Evolutionary conservation across 2,329 filamentous ascomycete species (phyloP).

Genomic region (Xylariales sp.): DNA sequence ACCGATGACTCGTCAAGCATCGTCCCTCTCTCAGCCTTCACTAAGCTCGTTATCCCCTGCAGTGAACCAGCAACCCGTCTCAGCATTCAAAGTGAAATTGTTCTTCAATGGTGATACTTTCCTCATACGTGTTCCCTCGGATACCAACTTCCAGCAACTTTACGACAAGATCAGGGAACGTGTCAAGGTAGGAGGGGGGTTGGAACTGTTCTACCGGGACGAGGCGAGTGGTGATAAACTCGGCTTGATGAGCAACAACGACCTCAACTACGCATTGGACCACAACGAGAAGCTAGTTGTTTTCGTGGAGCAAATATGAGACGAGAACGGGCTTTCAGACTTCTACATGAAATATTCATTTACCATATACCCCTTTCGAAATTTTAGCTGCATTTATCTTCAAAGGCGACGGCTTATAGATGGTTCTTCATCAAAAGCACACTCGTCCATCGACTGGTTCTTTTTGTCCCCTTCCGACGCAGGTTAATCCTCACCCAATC

Average conservation of each 20-base stretch:
- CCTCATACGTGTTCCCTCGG: constrained; percentile 79
- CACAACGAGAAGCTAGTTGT: constrained; percentile 85
- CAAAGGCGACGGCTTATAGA: background rate
- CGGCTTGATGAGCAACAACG: constrained; percentile 71
- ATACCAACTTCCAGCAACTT: constrained; percentile 73
- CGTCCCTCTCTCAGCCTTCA: constrained; percentile 46
- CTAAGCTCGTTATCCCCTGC: constrained; percentile 52
- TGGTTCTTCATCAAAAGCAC: background rate
- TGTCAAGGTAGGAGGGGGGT: constrained; percentile 64
- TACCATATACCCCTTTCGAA: constrained; percentile 1
- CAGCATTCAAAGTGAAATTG: constrained; percentile 86
- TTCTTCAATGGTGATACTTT: constrained; percentile 91
- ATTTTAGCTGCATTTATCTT: background rate
- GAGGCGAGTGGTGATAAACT: constrained; percentile 72
- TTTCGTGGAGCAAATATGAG: constrained; percentile 54
- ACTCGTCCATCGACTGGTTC: background rate
- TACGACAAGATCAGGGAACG: constrained; percentile 81
- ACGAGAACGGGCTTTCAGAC: background rate
- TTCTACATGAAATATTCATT: constrained; percentile 12
- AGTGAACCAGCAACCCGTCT: constrained; percentile 38
- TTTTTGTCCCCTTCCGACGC: too few relatives aligned
- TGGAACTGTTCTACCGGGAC: constrained; percentile 82
- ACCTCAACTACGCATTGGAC: constrained; percentile 74
- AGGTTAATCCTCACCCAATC: too few relatives aligned
- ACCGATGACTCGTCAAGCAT: constrained; percentile 39